Evolutionary conservation across 1,139 yeast species (phyloP), one percentile per base, ranked within the genome.

Genomic region (Yamadazyma jaroonii): DNA sequence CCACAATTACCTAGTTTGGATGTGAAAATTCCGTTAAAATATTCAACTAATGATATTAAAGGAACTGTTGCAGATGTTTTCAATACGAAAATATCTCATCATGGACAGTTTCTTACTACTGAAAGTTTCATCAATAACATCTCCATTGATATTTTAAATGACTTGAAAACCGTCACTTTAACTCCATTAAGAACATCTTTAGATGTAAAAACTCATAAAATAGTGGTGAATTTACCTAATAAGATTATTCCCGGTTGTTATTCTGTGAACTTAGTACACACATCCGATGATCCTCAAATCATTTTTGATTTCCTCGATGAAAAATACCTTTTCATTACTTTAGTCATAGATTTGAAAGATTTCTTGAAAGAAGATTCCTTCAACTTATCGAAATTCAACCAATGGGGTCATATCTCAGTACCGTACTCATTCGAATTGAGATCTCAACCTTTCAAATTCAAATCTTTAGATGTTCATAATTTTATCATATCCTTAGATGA

Each of bases 371-470:
- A 44, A 45, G 1, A 36, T 48, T 11, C 41, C 15, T 58, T 70
- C 37, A 40, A 50, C 2, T 49, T 69, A 35, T 57, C 54, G 30
- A 53, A 54, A 21, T 65, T 70, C 42, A 50, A 41, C 41, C 56
- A 68, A 29, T 84, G 90, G 90, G 81, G 84, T 36, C 69, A 67
- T 43, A 75, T 79, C 26, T 72, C 85, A 3, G 76, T 77, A 25
- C 95, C 95, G 1, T 84, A 82, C 53, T 79, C 88, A 10, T 85
- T 87, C 53, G 88, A 84, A 42, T 64, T 83, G 30, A 72, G 89
- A 48, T 59, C 64, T 10, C 29, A 40, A n/a, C 92, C 95, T 1
- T 76, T 77, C 41, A 60, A 67, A 14, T 49, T 86, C 42, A 68
- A 71, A 39, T 57, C 81, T 0, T 56, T 80, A 6, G 71, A 74